Percentiles rank a stretch among this genome's conserved stretches.
Evolutionary conservation across 1,284 basidiomycete species (phyloP).

Genomic region (Trichosporon inkin): DNA sequence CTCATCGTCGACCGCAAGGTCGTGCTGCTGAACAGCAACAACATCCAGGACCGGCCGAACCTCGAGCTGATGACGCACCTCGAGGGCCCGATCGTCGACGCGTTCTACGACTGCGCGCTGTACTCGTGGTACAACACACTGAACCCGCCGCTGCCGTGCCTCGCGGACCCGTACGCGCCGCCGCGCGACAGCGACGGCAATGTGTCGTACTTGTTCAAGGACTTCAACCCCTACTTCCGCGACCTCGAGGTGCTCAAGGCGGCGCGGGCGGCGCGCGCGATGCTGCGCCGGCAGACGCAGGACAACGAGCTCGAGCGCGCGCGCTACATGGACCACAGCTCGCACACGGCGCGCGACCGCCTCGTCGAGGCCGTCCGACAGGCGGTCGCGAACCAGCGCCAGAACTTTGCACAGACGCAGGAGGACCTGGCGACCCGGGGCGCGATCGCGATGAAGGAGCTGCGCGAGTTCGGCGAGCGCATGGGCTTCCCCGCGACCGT

Average conservation of each 20-base stretch:
- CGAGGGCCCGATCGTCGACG: slow-evolving; percentile 65
- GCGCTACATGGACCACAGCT: slow-evolving; percentile 22
- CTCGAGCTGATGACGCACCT: slow-evolving; percentile 64
- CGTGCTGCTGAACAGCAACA: slow-evolving; percentile 68
- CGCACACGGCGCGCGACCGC: slow-evolving; percentile 27
- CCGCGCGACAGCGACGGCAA: slow-evolving; percentile 39
- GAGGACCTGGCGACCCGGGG: slow-evolving; percentile 41
- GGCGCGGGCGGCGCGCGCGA: slow-evolving; percentile 51
- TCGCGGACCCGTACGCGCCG: slow-evolving; percentile 50
- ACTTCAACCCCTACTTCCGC: slow-evolving; percentile 55
- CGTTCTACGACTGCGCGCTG: slow-evolving; percentile 67
- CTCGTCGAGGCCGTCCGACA: slow-evolving; percentile 44
- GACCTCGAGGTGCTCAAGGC: slow-evolving; percentile 54
- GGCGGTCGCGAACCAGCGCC: slow-evolving; percentile 39
- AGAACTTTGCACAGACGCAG: slow-evolving; percentile 36
- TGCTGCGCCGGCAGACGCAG: slow-evolving; percentile 48
- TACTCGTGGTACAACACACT: slow-evolving; percentile 55
- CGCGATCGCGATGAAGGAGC: slow-evolving; percentile 42
- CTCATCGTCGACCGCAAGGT: slow-evolving; percentile 69
- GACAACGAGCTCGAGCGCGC: slow-evolving; percentile 36
- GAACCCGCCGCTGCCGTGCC: slow-evolving; percentile 33
- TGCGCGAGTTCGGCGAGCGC: slow-evolving; percentile 38
- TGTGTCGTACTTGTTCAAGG: slow-evolving; percentile 54
- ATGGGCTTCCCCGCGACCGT: slow-evolving; percentile 17
- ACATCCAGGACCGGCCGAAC: slow-evolving; percentile 60